phyloP scores from a whole-genome alignment of 2,329 filamentous ascomycete species.

The Penicillium oxalicum region DNA sequence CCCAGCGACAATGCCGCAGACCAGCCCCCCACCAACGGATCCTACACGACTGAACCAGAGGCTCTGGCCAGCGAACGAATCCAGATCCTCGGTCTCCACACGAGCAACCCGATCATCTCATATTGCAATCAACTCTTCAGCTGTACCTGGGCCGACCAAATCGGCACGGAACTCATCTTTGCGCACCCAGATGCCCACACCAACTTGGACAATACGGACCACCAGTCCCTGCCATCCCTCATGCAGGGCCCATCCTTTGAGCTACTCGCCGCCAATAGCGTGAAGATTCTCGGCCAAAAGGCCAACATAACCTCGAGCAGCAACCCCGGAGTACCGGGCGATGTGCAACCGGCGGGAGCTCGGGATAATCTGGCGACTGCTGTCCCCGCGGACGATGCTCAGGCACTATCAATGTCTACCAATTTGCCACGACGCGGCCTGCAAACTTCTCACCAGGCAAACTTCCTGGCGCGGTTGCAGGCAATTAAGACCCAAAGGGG shows the following conservation, averaged over 20 bases:
- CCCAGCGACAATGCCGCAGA: slow-evolving; percentile 3
- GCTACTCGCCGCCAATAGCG: slow-evolving; percentile 63
- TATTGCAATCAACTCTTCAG: slow-evolving; percentile 74
- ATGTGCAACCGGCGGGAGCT: background rate
- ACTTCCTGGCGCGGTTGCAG: slow-evolving; percentile 62
- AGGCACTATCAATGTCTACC: background rate
- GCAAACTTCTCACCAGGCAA: slow-evolving; percentile 39
- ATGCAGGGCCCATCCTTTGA: slow-evolving; percentile 51
- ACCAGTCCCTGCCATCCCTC: slow-evolving; percentile 38
- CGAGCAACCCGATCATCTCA: slow-evolving; percentile 66
- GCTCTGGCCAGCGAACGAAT: slow-evolving; percentile 42
- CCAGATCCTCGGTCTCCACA: slow-evolving; percentile 79
- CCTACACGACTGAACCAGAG: slow-evolving; percentile 32
- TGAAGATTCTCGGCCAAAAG: slow-evolving; percentile 63
- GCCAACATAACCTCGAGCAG: slow-evolving; percentile 51
- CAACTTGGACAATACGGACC: slow-evolving; percentile 15
- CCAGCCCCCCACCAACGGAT: slow-evolving; percentile 15
- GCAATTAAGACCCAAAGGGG: slow-evolving; percentile 58
- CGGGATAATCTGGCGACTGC: background rate
- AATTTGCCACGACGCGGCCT: slow-evolving; percentile 21
- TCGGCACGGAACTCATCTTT: slow-evolving; percentile 80
- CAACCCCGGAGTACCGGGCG: slow-evolving; percentile 11
- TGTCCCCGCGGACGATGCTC: background rate
- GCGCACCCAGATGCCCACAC: slow-evolving; percentile 38
- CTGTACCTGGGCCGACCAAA: slow-evolving; percentile 73